These are phyloP conservation scores for Pichia sp. DNA, from an alignment of 1,139 yeast species.

Conservation along the genomic window DNA sequence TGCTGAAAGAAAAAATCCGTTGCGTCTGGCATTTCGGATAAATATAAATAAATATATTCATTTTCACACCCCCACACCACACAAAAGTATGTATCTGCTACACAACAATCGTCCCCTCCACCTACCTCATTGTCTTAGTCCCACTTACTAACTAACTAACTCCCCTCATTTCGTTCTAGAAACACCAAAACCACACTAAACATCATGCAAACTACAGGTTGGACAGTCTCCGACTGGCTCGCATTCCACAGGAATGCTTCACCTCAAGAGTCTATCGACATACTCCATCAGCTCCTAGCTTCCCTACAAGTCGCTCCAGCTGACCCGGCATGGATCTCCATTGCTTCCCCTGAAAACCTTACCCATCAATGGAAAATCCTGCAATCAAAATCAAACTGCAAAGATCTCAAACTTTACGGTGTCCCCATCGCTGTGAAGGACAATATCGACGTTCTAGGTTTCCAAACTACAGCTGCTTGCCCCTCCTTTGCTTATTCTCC, in stretches of 20 bases:
- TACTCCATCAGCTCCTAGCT: conserved; percentile 31
- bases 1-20: no score
- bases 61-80: neutral
- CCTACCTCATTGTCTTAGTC: no score
- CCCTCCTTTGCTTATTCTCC: conserved; percentile 72
- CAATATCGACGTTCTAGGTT: conserved; percentile 79
- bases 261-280: conserved; percentile 51
- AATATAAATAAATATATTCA: no score
- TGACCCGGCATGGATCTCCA: conserved; percentile 89
- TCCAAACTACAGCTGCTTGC: conserved; percentile 91
- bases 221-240: conserved; percentile 69
- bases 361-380: conserved; percentile 72
- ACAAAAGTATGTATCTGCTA: no score
- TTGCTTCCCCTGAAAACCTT: conserved; percentile 54
- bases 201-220: conserved; percentile 34
- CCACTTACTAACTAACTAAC: neutral
- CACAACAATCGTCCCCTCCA: no score
- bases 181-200: neutral
- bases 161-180: neutral
- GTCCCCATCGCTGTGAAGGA: conserved; percentile 94
- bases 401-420: conserved; percentile 62
- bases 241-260: conserved; percentile 58
- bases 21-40: no score
- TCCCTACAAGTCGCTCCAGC: conserved; percentile 42
- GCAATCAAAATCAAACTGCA: conserved; percentile 52